These are phyloP conservation scores for Nemania diffusa DNA, from an alignment of 2,329 filamentous ascomycete genomes.

Conservation along the genomic window DNA sequence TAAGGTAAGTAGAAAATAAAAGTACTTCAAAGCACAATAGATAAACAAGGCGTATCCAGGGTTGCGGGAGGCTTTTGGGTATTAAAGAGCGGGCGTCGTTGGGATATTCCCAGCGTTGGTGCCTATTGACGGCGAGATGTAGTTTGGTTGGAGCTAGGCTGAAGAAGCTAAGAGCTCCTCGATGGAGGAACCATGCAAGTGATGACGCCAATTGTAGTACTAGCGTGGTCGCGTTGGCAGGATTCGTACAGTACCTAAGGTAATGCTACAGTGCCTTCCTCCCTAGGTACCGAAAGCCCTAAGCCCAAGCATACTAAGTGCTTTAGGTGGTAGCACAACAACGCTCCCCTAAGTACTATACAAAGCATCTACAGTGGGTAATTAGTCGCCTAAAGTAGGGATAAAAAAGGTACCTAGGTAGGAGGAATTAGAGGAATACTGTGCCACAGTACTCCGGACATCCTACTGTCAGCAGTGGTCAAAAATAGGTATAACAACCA, in stretches of 20 bases:
- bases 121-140: background rate
- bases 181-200: constrained; percentile 1
- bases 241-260: background rate
- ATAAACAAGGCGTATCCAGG: background rate
- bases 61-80: background rate
- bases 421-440: too few relatives aligned
- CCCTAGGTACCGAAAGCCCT: too few relatives aligned
- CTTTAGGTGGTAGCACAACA: too few relatives aligned
- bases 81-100: background rate
- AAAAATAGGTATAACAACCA: too few relatives aligned
- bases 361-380: too few relatives aligned
- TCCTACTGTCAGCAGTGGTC: too few relatives aligned
- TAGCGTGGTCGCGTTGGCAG: background rate
- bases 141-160: background rate
- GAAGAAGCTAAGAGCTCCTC: background rate
- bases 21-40: background rate
- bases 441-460: too few relatives aligned
- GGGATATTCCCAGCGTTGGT: background rate
- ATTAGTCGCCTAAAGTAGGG: too few relatives aligned
- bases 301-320: too few relatives aligned
- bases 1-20: background rate
- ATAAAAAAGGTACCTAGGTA: too few relatives aligned
- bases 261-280: background rate
- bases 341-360: background rate
- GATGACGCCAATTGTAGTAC: constrained; percentile 20